Percentiles rank a stretch among this genome's conserved stretches.
These are phyloP conservation scores for Malus fusca DNA, from an alignment of 306 rosid species.

Conservation along the genomic window DNA sequence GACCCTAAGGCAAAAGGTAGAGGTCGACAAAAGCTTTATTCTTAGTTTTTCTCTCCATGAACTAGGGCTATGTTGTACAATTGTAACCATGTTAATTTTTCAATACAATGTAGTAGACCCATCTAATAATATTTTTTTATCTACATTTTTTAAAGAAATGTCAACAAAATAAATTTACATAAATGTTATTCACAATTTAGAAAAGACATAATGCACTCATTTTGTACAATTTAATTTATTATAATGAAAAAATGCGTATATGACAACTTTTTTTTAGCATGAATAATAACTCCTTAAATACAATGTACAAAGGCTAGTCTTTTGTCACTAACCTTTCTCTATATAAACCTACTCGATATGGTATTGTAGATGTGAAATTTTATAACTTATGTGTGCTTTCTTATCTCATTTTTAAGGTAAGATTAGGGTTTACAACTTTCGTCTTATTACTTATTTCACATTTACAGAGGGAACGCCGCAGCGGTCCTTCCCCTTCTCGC, in stretches of 20 bases:
- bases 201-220: not conserved
- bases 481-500: not conserved
- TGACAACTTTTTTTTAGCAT: no score
- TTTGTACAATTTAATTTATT: not conserved
- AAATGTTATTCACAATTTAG: not conserved
- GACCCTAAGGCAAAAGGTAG: no score
- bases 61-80: no score
- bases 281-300: no score
- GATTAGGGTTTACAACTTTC: not conserved
- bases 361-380: not conserved
- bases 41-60: no score
- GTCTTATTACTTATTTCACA: not conserved
- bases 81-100: no score
- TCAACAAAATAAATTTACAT: no score
- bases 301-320: not conserved
- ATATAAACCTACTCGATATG: not conserved
- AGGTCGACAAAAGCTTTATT: no score
- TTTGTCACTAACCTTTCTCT: not conserved
- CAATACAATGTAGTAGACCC: no score
- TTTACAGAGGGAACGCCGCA: not conserved
- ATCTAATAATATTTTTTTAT: no score
- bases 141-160: no score
- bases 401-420: not conserved
- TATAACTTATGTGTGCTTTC: not conserved
- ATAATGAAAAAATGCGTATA: no score